Base-by-base conservation (phyloP, 306 rosid genomes). In the Malus orientalis region DNA sequence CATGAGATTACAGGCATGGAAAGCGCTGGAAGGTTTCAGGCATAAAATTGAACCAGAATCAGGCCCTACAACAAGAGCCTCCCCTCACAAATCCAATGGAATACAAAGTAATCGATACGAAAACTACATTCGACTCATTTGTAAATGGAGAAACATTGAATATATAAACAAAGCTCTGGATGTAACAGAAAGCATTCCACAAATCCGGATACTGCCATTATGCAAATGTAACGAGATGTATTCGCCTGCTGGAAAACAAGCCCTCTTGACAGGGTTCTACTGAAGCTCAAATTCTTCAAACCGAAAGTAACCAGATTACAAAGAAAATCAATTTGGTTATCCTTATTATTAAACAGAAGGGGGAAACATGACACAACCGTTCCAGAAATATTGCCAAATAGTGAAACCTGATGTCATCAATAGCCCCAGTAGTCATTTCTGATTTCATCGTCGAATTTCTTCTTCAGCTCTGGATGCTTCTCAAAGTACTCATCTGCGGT, bases 391-490 rank as follows among this genome's bases (percentile, higher is more conserved):
- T 75, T 58, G 83, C 81, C 80, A 77, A 79, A 71, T 69, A 61
- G 54, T 54, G 42, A 72, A 64, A 65, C 70, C 64, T 64, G 62
- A 53, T 47, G 74, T 75, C 63, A 81, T 90, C 87, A 93, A 87
- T 96, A 96, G 76, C 98, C 99, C 96, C 97, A 96, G 88, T 88
- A 14, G 78, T 91, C 97, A 44, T 96, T 91, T 71, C 96, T 87
- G 81, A 96, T 96, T 85, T 96, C 99, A 49, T 93, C 98, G 45
- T 96, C 99, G 19, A 93, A 96, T 75, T 91, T 93, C 88, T 91
- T 86, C 90, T 78, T 93, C 82, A 96, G 86, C 83, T 96, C 98
- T 13, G 98, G 98, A 84, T 93, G 93, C 87, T 89, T 89, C 62
- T 57, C 96, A 53, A 96, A 96, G 93, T 96, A 96, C 57, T 96